A percentile compares a stretch with the other conserved stretches of the same genome.
Evolutionary conservation across 345 rosid genomes (phyloP).

Genomic region (Iberis pinnata): DNA sequence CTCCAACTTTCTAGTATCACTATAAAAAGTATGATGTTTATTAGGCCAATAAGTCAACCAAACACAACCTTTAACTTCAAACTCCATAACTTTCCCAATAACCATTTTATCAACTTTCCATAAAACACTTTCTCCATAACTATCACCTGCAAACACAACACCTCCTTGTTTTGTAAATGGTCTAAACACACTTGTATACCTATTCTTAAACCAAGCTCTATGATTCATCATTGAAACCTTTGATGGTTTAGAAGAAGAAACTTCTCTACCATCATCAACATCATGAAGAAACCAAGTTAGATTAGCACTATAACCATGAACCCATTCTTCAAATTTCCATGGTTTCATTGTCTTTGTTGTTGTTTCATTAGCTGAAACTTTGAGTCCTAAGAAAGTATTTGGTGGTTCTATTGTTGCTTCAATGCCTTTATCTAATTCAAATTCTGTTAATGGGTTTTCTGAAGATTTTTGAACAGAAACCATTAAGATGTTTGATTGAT

Average conservation of each 20-base stretch:
- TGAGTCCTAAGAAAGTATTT: conserved; percentile 54
- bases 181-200: conserved; percentile 56
- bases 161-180: conserved; percentile 82
- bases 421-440: conserved; percentile 42
- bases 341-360: conserved; percentile 57
- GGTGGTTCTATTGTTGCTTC: conserved; percentile 68
- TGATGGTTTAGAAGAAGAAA: conserved; percentile 69
- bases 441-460: conserved; percentile 47
- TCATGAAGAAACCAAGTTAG: conserved; percentile 92
- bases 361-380: conserved; percentile 52
- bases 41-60: conserved; percentile 95
- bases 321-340: conserved; percentile 81
- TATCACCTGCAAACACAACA: conserved; percentile 73
- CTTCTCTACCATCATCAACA: conserved; percentile 64
- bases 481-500: conserved; percentile 61
- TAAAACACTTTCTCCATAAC: conserved; percentile 59
- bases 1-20: conserved; percentile 69
- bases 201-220: conserved; percentile 70
- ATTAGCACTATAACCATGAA: conserved; percentile 49
- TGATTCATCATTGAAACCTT: conserved; percentile 55
- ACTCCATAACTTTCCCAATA: conserved; percentile 60
- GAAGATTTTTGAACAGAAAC: conserved; percentile 72
- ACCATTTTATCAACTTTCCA: conserved; percentile 67
- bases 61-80: conserved; percentile 77
- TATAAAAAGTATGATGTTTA: conserved; percentile 55